Conservation (phyloP, 208 protist genomes). For the Novymonas esmeraldas region DNA sequence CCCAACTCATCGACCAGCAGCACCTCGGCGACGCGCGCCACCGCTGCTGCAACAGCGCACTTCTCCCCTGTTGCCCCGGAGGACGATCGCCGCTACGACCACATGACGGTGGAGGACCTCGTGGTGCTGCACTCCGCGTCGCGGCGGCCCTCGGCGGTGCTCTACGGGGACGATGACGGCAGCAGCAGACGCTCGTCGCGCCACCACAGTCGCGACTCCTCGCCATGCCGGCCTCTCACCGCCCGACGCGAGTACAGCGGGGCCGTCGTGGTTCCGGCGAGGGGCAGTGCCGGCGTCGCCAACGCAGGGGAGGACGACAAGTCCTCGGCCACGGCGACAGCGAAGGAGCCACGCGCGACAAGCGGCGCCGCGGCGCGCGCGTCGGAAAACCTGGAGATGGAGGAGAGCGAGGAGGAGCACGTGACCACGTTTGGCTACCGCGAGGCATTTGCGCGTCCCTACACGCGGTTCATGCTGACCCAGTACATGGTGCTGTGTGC, state of each 20-base stretch:
- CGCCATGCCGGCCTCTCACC: not conserved
- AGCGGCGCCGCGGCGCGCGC: no score
- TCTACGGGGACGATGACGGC: not conserved
- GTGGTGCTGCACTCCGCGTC: not conserved
- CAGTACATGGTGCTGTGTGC: conserved; percentile 60
- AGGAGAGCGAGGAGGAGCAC: not conserved
- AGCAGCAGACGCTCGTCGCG: not conserved
- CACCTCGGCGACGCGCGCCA: not conserved
- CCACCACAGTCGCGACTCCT: no score
- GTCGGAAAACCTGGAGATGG: not conserved
- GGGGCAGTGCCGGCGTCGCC: not conserved
- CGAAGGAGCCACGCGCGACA: not conserved
- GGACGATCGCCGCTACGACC: not conserved
- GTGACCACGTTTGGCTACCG: conserved; percentile 51
- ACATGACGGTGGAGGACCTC: not conserved
- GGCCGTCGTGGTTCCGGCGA: no score
- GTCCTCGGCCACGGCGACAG: no score
- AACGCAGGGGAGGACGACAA: no score
- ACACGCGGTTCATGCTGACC: conserved; percentile 53
- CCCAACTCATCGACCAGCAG: not conserved
- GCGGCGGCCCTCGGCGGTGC: not conserved
- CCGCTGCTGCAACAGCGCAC: not conserved
- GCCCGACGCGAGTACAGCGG: not conserved
- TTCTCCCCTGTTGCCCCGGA: not conserved
- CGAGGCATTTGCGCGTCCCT: conserved; percentile 36